phyloP scores from a whole-genome alignment of 352 stramenopile genomes.

The Globisporangium barbulae region DNA sequence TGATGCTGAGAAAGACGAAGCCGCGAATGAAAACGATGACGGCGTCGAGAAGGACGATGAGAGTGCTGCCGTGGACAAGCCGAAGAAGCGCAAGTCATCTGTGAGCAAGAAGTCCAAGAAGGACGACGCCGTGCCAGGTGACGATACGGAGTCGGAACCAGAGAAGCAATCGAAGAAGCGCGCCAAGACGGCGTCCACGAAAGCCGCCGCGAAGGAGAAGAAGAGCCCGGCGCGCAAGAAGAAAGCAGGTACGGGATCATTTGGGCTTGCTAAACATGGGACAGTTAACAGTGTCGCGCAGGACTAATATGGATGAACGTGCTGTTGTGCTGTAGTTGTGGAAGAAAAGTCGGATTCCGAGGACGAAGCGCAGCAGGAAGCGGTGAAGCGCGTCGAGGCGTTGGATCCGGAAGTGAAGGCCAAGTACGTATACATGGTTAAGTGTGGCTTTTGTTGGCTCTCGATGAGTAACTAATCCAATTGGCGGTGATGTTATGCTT shows the following conservation, averaged over 20 bases:
- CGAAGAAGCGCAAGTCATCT: slow-evolving; percentile 16
- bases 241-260: slow-evolving; percentile 25
- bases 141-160: slow-evolving; percentile 50
- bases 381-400: slow-evolving; percentile 38
- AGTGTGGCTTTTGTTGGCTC: background rate
- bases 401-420: slow-evolving; percentile 54
- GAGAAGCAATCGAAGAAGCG: slow-evolving; percentile 48
- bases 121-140: slow-evolving; percentile 14
- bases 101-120: slow-evolving; percentile 18
- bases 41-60: background rate
- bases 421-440: slow-evolving; percentile 24
- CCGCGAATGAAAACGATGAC: background rate
- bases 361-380: slow-evolving; percentile 34
- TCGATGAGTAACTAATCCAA: background rate
- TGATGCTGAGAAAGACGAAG: background rate
- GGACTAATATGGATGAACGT: background rate
- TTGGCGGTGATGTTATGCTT: background rate
- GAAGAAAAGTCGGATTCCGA: slow-evolving; percentile 36
- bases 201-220: slow-evolving; percentile 19
- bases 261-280: background rate
- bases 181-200: slow-evolving; percentile 21
- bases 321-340: slow-evolving; percentile 1
- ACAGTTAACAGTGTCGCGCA: background rate
- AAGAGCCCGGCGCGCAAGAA: slow-evolving; percentile 40
- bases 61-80: slow-evolving; percentile 1